Conservation (phyloP, 495 filamentous ascomycete genomes). For the Pyrenopolyporus hunteri region DNA sequence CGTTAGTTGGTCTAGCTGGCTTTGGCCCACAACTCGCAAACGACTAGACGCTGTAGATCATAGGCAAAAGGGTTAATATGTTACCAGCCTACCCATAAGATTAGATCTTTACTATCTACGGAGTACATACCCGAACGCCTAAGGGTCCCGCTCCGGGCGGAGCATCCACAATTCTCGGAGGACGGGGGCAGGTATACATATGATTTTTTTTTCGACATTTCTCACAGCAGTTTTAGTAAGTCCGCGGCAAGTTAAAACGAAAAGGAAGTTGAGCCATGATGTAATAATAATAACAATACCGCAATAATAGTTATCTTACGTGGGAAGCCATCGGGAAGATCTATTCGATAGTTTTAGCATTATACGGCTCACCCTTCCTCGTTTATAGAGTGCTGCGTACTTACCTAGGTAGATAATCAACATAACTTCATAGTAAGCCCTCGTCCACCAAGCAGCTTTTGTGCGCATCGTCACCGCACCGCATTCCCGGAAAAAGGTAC, state of each 20-base stretch:
- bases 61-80: neutral
- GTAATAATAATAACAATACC: slow-evolving; percentile 30
- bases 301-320: too few species aligned
- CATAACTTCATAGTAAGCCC: slow-evolving; percentile 14
- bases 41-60: neutral
- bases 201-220: slow-evolving; percentile 4
- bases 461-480: slow-evolving; percentile 20
- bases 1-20: neutral
- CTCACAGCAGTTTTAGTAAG: slow-evolving; percentile 17
- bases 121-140: slow-evolving; percentile 26
- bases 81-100: neutral
- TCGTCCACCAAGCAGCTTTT: slow-evolving; percentile 2
- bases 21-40: slow-evolving; percentile 19
- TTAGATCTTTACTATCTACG: slow-evolving; percentile 25
- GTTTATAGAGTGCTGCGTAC: neutral
- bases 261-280: slow-evolving; percentile 17
- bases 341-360: neutral
- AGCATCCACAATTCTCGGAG: slow-evolving; percentile 33
- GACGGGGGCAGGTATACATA: slow-evolving; percentile 15
- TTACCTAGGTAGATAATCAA: slow-evolving; percentile 7
- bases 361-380: neutral
- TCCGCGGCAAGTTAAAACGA: slow-evolving; percentile 23
- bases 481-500: slow-evolving; percentile 29
- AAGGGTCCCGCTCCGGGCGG: slow-evolving; percentile 34
- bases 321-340: too few species aligned